phyloP scores from a whole-genome alignment of 2,329 filamentous ascomycete genomes.

The Fusarium sp. region DNA sequence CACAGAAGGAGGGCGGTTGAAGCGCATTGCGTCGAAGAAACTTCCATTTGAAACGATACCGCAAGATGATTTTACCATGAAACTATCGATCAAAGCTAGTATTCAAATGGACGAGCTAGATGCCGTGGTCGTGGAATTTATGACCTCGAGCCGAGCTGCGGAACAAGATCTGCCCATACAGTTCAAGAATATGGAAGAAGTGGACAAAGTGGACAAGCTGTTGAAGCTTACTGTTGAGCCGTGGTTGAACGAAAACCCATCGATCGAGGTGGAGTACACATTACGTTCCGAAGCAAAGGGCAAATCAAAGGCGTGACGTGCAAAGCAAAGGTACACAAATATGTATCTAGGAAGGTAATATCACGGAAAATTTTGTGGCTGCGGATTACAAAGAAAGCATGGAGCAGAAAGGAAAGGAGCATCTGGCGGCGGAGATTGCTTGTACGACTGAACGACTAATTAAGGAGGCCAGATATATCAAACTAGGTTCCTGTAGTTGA shows the following conservation, averaged over 20 bases:
- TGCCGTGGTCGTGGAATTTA: constrained; percentile 19
- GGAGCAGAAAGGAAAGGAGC: neutral
- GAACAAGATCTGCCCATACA: constrained; percentile 25
- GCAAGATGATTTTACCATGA: constrained; percentile 28
- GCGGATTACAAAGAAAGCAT: neutral
- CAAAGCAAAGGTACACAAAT: constrained; percentile 2
- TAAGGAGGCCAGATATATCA: constrained; percentile 14
- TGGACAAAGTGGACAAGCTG: constrained; percentile 36
- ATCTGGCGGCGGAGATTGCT: constrained; percentile 25
- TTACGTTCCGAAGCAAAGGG: constrained; percentile 46
- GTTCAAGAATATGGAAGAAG: constrained; percentile 46
- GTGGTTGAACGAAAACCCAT: constrained; percentile 39
- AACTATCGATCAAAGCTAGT: constrained; percentile 18
- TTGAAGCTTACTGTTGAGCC: constrained; percentile 37
- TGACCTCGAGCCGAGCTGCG: constrained; percentile 15
- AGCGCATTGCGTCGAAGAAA: constrained; percentile 39
- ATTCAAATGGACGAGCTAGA: constrained; percentile 22
- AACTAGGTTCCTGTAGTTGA: constrained; percentile 14
- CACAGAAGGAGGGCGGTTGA: constrained; percentile 32
- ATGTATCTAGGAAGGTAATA: constrained; percentile 15
- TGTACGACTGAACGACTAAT: constrained; percentile 25
- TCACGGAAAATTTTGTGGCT: constrained; percentile 4
- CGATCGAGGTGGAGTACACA: constrained; percentile 44
- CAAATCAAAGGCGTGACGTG: constrained; percentile 38
- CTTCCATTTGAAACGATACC: constrained; percentile 49